phyloP scores from a whole-genome alignment of 768 basidiomycete genomes.

The Trametes meyenii region DNA sequence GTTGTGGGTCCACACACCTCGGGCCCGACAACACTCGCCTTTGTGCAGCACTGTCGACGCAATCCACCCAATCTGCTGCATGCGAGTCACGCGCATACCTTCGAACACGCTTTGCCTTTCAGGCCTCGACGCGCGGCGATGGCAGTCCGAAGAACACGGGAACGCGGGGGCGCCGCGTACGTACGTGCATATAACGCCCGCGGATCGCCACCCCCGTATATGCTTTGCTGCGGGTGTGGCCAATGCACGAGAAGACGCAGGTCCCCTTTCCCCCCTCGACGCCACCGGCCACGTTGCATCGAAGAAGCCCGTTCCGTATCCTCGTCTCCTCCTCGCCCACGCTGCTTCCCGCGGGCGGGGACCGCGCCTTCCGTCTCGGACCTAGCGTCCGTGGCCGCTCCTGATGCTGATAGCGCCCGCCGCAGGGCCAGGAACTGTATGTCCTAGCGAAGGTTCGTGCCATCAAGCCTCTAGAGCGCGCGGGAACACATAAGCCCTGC shows the following conservation, averaged over 20 bases:
- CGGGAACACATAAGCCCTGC: too few species aligned
- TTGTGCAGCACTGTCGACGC: background rate
- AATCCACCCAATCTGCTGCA: background rate
- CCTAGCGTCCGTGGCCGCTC: background rate
- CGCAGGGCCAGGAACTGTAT: too few species aligned
- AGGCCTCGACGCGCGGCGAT: background rate
- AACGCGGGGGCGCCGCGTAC: constrained; percentile 16
- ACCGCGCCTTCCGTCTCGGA: background rate
- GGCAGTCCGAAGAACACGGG: background rate
- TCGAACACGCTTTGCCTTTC: background rate
- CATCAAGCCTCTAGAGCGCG: too few species aligned
- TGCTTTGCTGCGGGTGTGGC: background rate
- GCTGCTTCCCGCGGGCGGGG: background rate
- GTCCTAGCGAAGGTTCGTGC: too few species aligned
- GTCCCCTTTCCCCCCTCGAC: background rate
- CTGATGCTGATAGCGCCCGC: background rate
- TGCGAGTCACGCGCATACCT: background rate
- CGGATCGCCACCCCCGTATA: background rate
- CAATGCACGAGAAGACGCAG: constrained; percentile 1
- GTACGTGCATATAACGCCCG: constrained; percentile 1
- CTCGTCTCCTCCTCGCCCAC: too few species aligned
- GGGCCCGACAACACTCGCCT: background rate
- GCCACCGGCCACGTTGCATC: constrained; percentile 20
- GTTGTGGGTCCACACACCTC: too few species aligned
- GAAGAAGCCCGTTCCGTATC: constrained; percentile 1